Evolutionary conservation across 768 basidiomycete genomes (phyloP).

Genomic region (Filobasidium wieringae): DNA sequence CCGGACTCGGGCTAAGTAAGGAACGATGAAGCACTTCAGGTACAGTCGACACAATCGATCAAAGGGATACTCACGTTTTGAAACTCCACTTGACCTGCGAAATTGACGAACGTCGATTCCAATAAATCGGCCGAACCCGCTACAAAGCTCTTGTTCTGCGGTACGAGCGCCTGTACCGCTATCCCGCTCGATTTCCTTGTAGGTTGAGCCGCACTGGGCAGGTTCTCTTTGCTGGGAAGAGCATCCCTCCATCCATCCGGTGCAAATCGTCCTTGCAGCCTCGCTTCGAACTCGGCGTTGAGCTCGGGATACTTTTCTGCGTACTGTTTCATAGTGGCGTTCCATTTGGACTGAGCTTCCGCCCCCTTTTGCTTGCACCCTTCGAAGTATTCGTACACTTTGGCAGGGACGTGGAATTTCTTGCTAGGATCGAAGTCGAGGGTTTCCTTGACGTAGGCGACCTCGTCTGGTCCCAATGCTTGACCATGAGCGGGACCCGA

Average conservation of each 20-base stretch:
- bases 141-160: constrained; percentile 24
- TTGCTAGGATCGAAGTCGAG: constrained; percentile 30
- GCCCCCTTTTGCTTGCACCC: constrained; percentile 24
- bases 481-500: constrained; percentile 33
- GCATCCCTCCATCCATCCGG: constrained; percentile 22
- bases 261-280: constrained; percentile 22
- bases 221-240: constrained; percentile 22
- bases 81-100: constrained; percentile 27
- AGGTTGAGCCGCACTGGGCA: constrained; percentile 21
- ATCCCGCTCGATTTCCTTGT: constrained; percentile 30
- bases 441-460: constrained; percentile 29
- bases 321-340: constrained; percentile 21
- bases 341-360: constrained; percentile 27
- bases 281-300: constrained; percentile 18
- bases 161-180: constrained; percentile 23
- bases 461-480: constrained; percentile 35
- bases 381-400: constrained; percentile 33
- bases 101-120: constrained; percentile 35
- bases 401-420: constrained; percentile 26
- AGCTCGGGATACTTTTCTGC: constrained; percentile 19
- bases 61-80: too few species aligned
- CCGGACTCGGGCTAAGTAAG: constrained; percentile 30
- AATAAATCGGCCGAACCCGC: constrained; percentile 30
- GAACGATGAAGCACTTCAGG: not conserved
- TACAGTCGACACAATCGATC: too few species aligned